Conservation (phyloP, 202 grass and related monocot genomes). For the Bolboschoenoplectus hybrid region DNA sequence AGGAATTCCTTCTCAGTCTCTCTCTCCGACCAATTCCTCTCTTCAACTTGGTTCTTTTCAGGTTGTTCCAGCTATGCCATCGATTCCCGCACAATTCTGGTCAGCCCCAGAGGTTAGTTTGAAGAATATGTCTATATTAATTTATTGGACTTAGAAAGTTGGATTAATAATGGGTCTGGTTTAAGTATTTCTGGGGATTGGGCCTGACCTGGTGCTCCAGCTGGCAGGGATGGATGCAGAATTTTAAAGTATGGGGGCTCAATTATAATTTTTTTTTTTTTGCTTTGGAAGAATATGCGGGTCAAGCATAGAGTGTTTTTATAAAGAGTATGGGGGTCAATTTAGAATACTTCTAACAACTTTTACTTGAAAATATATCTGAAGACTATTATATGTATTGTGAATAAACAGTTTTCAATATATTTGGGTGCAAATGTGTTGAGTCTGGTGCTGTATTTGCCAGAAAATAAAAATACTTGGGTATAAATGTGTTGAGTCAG, state of each 20-base stretch:
- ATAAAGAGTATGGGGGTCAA: background rate
- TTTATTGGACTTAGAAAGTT: background rate
- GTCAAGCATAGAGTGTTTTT: no score
- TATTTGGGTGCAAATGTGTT: slow-evolving; percentile 5
- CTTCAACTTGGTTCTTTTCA: slow-evolving; percentile 80
- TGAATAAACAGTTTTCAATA: background rate
- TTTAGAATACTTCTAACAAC: background rate
- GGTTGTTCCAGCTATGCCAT: slow-evolving; percentile 53
- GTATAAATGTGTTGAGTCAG: slow-evolving; percentile 2
- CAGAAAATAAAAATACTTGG: slow-evolving; percentile 3
- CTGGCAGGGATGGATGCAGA: no score
- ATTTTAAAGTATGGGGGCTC: no score
- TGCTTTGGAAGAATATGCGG: no score
- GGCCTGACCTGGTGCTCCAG: background rate
- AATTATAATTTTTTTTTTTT: no score
- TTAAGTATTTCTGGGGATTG: background rate
- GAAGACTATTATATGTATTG: background rate
- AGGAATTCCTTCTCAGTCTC: slow-evolving; percentile 64
- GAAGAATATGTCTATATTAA: background rate
- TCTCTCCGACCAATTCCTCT: slow-evolving; percentile 70
- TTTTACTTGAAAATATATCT: background rate
- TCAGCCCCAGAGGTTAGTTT: slow-evolving; percentile 33
- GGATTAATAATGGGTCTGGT: background rate
- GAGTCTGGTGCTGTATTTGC: background rate
- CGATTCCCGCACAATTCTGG: slow-evolving; percentile 38